Evolutionary conservation across 306 rosid genomes (phyloP), one percentile per base, ranked within the genome.

Genomic region (Lotus japonicus): DNA sequence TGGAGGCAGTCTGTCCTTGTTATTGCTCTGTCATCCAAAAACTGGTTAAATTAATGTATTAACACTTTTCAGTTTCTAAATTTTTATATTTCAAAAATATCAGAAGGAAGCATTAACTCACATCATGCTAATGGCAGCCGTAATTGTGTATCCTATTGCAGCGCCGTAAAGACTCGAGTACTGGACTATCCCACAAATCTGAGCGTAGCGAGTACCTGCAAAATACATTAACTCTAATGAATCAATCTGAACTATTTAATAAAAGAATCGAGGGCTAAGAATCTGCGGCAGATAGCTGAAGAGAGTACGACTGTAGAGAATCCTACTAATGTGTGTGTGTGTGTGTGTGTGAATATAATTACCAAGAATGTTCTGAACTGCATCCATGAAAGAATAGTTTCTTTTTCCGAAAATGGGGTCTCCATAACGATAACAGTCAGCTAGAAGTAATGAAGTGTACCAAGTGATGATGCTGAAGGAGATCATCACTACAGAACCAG

Each of bases 111-210:
- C 8, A 35, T 11, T 11, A 2, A 80, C 88, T 83, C 73, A 86
- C 88, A 68, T 81, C 88, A 86, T 84, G 74, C 88, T 79, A 12
- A 68, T 54, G 12, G 88, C 57, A 14, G 82, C 81, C 0, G 77
- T 86, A 23, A 86, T 79, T 4, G 91, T 86, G 56, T 84, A 86
- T 56, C 91, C 88, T 23, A 86, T 64, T 1, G 77, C 74, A n/a
- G 80, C 57, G 11, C 85, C 88, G 3, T 77, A 64, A 26, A 86
- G 74, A 71, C 77, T 79, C 2, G 68, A 0, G 69, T 81, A 81
- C 41, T 79, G 86, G 65, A 68, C 41, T 46, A 79, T 2, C 41
- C 86, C 91, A 59, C 91, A 86, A 4, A 74, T 13, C 1, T 10
- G 17, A 14, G 28, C 58, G 38, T 77, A 69, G n/a, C 23, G 12